Percentiles rank a stretch among this genome's conserved stretches.
phyloP scores from a whole-genome alignment of 352 stramenopile genomes.

The Phytophthora cactorum region DNA sequence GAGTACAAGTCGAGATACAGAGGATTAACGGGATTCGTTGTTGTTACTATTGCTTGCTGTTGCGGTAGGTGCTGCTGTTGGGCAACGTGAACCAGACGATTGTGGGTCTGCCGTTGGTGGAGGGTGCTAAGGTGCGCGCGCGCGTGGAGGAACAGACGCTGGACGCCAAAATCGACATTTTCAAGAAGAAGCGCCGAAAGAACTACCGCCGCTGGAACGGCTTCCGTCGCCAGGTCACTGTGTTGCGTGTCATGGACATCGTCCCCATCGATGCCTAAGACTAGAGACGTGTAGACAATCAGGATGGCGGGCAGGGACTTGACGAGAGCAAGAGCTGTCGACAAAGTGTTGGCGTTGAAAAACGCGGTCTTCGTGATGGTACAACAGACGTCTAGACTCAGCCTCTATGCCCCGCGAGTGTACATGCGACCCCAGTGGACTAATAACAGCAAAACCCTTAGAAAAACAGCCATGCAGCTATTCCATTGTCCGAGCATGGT shows the following conservation, averaged over 20 bases:
- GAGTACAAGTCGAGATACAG: not conserved
- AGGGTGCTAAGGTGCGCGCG: slow-evolving; percentile 74
- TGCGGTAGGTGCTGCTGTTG: slow-evolving; percentile 68
- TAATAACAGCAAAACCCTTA: slow-evolving; percentile 23
- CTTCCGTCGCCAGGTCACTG: slow-evolving; percentile 85
- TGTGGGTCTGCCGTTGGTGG: slow-evolving; percentile 72
- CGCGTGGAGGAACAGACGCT: slow-evolving; percentile 89
- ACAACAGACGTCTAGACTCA: not conserved
- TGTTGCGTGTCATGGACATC: slow-evolving; percentile 86
- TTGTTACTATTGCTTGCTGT: slow-evolving; percentile 1
- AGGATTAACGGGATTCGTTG: not conserved
- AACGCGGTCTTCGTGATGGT: not conserved
- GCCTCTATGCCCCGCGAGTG: not conserved
- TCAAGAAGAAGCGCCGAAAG: slow-evolving; percentile 93
- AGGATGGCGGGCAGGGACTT: not conserved
- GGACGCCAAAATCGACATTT: slow-evolving; percentile 90
- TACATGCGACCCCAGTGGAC: slow-evolving; percentile 9
- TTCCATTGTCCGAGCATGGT: not conserved
- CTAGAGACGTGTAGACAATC: not conserved
- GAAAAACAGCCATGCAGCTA: slow-evolving; percentile 9
- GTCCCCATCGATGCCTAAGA: slow-evolving; percentile 56
- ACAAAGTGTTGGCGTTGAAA: not conserved
- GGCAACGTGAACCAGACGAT: slow-evolving; percentile 89
- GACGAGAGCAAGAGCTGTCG: slow-evolving; percentile 3
- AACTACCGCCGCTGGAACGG: slow-evolving; percentile 91